Base-by-base conservation (phyloP, 2,329 filamentous ascomycete species). In the Penicillium sp. region DNA sequence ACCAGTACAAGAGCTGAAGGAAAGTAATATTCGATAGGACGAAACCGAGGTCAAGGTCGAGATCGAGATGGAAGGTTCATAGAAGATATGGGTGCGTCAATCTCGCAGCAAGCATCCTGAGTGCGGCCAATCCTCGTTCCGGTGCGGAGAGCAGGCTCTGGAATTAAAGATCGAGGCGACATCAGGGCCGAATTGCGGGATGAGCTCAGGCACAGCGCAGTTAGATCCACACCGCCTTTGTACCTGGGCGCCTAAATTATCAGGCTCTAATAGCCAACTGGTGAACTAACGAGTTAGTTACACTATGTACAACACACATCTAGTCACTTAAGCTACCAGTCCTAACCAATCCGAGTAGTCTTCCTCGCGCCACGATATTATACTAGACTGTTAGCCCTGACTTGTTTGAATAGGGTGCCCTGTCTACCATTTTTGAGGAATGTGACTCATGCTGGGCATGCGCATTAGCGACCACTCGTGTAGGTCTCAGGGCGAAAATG, bases 191-290 rank as follows among this genome's bases (percentile, higher is more conserved):
- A 44, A 45, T n/a, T 44, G 53, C 53, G 53, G 53, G 53, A 55
- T 45, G 40, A 50, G 53, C 38, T 51, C 37, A 37, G 47, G 28
- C 46, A 42, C 53, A 22, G 26, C 31, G 31, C 35, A 26, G 37
- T 25, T 45, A 45, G 5, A 42, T 14, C 42, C n/a, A 55, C 53
- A 55, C 53, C 53, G 53, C 53, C 19, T 42, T 55, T 37, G 19
- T 12, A 4, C 5, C 8, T 35, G 0, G 11, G 2, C 8, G 28
- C 43, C 50, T 41, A 19, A n/a, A 17, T 28, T 19, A 2, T 5
- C 5, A 41, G 43, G 43, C 19, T 2, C 9, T 1, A 12, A 3
- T 16, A 1, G 6, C 14, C 42, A 53, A 41, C n/a, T 41, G 33
- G 35, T 28, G 12, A 45, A 19, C 5, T 35, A 11, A 22, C 22